Percentiles rank a stretch among this genome's conserved stretches.
phyloP scores from a whole-genome alignment of 495 filamentous ascomycete genomes.

The Penicillium ucsense region DNA sequence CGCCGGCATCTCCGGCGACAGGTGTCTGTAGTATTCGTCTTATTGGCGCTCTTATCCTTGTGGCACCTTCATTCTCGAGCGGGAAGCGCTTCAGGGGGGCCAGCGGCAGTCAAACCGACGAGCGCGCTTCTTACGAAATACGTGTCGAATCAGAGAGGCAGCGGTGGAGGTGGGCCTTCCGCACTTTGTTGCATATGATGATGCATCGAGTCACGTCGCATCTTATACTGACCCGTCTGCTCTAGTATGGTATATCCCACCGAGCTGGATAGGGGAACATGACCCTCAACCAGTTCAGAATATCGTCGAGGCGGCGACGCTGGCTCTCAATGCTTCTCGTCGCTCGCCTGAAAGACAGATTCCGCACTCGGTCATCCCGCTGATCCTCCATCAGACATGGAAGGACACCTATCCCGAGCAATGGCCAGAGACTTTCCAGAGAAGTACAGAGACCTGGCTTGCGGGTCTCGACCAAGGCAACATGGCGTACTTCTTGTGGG shows the following conservation, averaged over 20 bases:
- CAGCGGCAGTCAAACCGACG: no score
- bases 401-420: background rate
- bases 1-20: background rate
- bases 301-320: background rate
- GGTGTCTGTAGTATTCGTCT: background rate
- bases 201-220: no score
- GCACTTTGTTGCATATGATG: background rate
- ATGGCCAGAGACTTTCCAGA: background rate
- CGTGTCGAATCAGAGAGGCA: background rate
- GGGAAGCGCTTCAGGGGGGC: no score
- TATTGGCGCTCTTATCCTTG: background rate
- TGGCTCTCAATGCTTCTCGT: background rate
- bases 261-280: background rate
- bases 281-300: background rate
- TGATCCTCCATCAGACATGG: conserved; percentile 1
- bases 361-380: background rate
- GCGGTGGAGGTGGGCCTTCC: background rate
- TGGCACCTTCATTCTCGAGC: background rate
- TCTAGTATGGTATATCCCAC: background rate
- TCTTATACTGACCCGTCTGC: no score
- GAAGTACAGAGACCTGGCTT: background rate
- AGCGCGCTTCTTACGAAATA: background rate
- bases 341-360: background rate
- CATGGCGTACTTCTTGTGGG: conserved; percentile 1
- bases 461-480: background rate